A percentile compares a stretch with the other conserved stretches of the same genome.
These are phyloP conservation scores for Cronartium quercuum DNA, from an alignment of 1,284 basidiomycete species.

Conservation along the genomic window DNA sequence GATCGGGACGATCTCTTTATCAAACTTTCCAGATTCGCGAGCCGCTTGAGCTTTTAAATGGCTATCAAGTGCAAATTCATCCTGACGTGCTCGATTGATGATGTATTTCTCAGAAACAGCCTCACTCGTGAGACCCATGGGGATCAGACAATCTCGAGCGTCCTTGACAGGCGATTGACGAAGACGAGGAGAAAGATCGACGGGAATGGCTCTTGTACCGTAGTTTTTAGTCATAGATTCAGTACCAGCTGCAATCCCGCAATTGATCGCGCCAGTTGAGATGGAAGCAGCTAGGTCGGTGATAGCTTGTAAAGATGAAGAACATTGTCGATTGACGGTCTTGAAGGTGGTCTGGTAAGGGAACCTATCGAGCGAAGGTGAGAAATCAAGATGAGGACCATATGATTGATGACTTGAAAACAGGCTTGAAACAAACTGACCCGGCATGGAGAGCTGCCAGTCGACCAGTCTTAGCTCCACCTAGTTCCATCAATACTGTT, in stretches of 20 bases:
- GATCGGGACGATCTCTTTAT: conserved; percentile 47
- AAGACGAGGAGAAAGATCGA: conserved; percentile 44
- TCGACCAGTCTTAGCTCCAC: conserved; percentile 50
- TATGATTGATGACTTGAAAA: conserved; percentile 40
- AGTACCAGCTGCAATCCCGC: conserved; percentile 47
- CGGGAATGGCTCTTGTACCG: conserved; percentile 46
- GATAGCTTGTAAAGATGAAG: conserved; percentile 49
- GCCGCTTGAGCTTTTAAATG: conserved; percentile 46
- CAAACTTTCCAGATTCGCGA: conserved; percentile 44
- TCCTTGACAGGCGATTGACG: conserved; percentile 42
- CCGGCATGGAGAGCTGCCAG: conserved; percentile 50
- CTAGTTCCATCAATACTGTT: conserved; percentile 51
- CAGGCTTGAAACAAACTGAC: conserved; percentile 36
- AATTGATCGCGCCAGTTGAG: conserved; percentile 46
- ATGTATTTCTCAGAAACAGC: conserved; percentile 45
- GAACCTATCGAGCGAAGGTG: conserved; percentile 36
- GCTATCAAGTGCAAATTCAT: conserved; percentile 45
- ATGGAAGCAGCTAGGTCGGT: conserved; percentile 50
- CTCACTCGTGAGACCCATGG: conserved; percentile 48
- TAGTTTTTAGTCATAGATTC: conserved; percentile 49
- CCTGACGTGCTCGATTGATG: conserved; percentile 44
- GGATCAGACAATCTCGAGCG: conserved; percentile 46
- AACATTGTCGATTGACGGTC: conserved; percentile 51
- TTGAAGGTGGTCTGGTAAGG: conserved; percentile 41
- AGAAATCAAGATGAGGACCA: background rate